These are phyloP conservation scores for Areca catechu DNA, from an alignment of 176 grass and related monocot species.

Conservation along the genomic window DNA sequence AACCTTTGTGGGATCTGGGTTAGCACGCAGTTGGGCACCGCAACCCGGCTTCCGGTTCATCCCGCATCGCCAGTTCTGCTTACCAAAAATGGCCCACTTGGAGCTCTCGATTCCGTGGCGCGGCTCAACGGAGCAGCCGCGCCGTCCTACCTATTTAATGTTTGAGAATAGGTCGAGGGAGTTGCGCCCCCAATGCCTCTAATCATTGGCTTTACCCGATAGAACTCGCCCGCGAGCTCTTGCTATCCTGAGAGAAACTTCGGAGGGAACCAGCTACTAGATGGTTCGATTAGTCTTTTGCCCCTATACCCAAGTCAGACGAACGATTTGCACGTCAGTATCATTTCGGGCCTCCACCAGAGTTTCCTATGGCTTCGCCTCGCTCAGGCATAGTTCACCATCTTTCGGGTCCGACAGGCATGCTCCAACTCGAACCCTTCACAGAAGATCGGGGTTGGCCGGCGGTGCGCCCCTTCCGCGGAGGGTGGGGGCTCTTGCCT, in stretches of 20 bases:
- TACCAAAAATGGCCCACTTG: conserved; percentile 71
- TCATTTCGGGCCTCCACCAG: too few species aligned
- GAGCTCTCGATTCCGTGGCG: conserved; percentile 41
- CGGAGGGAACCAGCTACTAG: conserved; percentile 59
- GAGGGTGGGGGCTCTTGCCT: too few species aligned
- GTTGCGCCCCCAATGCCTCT: conserved; percentile 69
- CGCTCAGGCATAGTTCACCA: too few species aligned
- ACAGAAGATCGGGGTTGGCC: conserved; percentile 32
- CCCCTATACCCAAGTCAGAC: conserved; percentile 34
- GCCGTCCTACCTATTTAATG: conserved; percentile 72
- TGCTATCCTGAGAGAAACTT: conserved; percentile 43
- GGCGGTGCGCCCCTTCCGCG: background rate
- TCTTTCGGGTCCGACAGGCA: conserved; percentile 16
- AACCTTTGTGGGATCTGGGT: conserved; percentile 22
- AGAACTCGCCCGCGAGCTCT: too few species aligned
- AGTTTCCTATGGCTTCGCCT: too few species aligned
- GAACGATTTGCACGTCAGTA: too few species aligned
- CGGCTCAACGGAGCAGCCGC: conserved; percentile 5
- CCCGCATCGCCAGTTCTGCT: conserved; percentile 67
- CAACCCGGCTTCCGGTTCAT: conserved; percentile 59
- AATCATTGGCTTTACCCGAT: too few species aligned
- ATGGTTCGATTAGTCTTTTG: conserved; percentile 67
- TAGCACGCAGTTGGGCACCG: conserved; percentile 47
- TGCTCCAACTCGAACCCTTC: conserved; percentile 43
- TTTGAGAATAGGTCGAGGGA: conserved; percentile 82